Evolutionary conservation across 768 basidiomycete species (phyloP), one percentile per base, ranked within the genome.

Genomic region (Tylopilus subfusipes): DNA sequence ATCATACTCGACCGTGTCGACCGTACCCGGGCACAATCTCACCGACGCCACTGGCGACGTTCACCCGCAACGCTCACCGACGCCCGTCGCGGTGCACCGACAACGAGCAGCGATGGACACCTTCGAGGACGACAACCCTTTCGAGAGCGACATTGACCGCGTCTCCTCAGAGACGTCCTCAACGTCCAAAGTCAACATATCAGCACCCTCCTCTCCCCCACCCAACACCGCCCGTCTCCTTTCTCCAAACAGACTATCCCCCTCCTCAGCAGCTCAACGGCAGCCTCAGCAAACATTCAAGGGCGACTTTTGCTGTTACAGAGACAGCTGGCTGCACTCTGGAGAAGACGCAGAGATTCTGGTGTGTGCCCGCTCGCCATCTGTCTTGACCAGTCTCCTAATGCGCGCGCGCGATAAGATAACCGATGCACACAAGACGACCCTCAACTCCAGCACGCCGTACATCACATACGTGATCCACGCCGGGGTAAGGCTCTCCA

Each of bases 401-500:
- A 66, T 13, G 55, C 47, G 40, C 39, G 25, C 38, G 43, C 50
- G 38, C 50, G 66, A 68, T 54, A 69, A 97, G 94, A 98, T 99
- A 59, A 82, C 85, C 31, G 96, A 98, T 66, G 96, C 97, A 14
- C 85, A 90, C 73, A 99, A 99, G 83, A 98, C 95, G 24, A 83
- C 88, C 13, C 79, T 90, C 51, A 90, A 91, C 63, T 82, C 93
- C n/a, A 83, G 78, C 46, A 88, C 93, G 21, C 85, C 90, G 7
- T 98, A 98, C 69, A 99, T 98, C 69, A 83, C 88, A 54, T 98
- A 99, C 76, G 83, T 96, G 57, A 95, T 98, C 62, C 81, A 76
- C 52, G 86, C 93, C 42, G 94, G 93, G 63, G 94, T 96, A 65
- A 69, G 78, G 68, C 27, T 29, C 52, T 38, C 36, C 52, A 52